Evolutionary conservation across 1,284 basidiomycete species (phyloP).

Genomic region (Somion occarium): DNA sequence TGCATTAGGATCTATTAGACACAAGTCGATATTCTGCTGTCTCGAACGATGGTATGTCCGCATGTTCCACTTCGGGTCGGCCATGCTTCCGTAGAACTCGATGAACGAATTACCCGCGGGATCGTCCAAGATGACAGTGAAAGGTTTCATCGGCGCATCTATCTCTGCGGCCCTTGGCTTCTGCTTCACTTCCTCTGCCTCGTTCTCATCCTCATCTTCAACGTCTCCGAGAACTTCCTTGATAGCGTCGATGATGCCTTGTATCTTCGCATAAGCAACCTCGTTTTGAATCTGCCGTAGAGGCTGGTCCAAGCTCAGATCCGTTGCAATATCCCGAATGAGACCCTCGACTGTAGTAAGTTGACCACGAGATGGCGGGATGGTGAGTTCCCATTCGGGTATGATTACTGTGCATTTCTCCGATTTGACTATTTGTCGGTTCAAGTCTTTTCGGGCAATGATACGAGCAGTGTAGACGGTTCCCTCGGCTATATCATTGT

Average conservation of each 20-base stretch:
- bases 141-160: conserved; percentile 60
- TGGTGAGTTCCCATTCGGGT: conserved; percentile 88
- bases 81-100: conserved; percentile 76
- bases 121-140: conserved; percentile 89
- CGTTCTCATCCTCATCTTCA: conserved; percentile 39
- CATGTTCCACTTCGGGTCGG: conserved; percentile 92
- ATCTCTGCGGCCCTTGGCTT: conserved; percentile 31
- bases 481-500: conserved; percentile 49
- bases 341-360: conserved; percentile 96
- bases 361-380: conserved; percentile 86
- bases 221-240: conserved; percentile 67
- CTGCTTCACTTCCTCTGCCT: conserved; percentile 16
- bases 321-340: conserved; percentile 79
- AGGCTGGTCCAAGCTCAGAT: conserved; percentile 84
- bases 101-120: conserved; percentile 95
- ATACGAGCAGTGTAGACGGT: conserved; percentile 80
- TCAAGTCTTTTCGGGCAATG: conserved; percentile 72
- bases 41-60: conserved; percentile 80
- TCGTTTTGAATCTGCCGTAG: conserved; percentile 83
- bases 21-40: conserved; percentile 83
- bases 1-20: conserved; percentile 49
- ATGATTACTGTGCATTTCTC: conserved; percentile 78
- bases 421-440: conserved; percentile 94
- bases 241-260: conserved; percentile 68
- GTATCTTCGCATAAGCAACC: conserved; percentile 74